A percentile compares a stretch with the other conserved stretches of the same genome.
phyloP scores from a whole-genome alignment of 78 protist species.

The Creolimax fragrantissima region DNA sequence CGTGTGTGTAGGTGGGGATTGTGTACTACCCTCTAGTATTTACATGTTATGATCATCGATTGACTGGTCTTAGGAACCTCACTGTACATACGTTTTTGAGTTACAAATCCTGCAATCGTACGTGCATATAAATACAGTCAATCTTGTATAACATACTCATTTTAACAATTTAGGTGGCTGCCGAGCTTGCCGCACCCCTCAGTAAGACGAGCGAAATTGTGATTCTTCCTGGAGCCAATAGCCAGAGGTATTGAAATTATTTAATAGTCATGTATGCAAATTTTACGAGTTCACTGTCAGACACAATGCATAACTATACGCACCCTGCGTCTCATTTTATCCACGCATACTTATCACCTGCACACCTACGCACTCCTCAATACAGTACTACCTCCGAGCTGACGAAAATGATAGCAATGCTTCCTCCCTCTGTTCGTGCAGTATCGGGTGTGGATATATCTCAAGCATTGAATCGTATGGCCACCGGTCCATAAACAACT shows the following conservation, averaged over 20 bases:
- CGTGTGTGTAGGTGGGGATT: too few relatives aligned
- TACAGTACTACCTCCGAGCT: background rate
- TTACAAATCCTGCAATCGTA: background rate
- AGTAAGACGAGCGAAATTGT: background rate
- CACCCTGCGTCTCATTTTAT: background rate
- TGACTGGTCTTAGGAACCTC: too few relatives aligned
- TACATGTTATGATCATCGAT: too few relatives aligned
- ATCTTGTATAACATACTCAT: background rate
- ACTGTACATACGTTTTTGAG: background rate
- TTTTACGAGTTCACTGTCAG: too few relatives aligned
- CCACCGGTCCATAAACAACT: background rate
- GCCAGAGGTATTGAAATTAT: background rate
- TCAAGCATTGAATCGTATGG: background rate
- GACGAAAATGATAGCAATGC: background rate
- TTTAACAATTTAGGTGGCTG: background rate
- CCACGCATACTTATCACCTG: background rate
- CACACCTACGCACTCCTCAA: background rate
- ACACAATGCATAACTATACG: too few relatives aligned
- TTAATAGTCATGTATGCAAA: too few relatives aligned
- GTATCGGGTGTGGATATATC: background rate
- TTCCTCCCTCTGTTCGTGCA: background rate
- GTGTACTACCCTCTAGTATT: too few relatives aligned
- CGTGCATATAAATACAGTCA: too few relatives aligned
- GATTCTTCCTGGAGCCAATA: background rate
- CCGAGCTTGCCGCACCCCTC: constrained; percentile 19